Conservation (phyloP, 139 green algal genomes). For the Pseudopediastrum boryanum region DNA sequence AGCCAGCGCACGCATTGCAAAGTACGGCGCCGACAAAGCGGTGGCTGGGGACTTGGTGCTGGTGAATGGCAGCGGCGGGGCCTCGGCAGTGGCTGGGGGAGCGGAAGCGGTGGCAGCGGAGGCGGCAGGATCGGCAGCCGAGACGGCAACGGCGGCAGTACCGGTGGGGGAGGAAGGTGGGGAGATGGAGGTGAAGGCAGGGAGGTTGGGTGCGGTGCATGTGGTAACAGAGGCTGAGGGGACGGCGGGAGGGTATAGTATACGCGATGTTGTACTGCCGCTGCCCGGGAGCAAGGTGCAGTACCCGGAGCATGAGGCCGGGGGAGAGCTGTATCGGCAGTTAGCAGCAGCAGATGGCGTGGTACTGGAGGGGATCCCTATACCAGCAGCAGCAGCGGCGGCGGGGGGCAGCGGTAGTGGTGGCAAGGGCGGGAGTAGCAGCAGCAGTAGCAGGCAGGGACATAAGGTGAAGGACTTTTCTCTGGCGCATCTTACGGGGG, state of each 20-base stretch:
- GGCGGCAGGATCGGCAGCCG: slow-evolving; percentile 16
- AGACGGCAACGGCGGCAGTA: background rate
- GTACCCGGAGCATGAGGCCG: slow-evolving; percentile 50
- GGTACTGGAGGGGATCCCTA: slow-evolving; percentile 26
- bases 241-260: slow-evolving; percentile 46
- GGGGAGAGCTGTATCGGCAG: slow-evolving; percentile 50
- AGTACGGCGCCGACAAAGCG: slow-evolving; percentile 53
- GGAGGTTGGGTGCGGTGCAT: slow-evolving; percentile 54
- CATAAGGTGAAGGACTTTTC: slow-evolving; percentile 53
- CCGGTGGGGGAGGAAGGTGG: background rate
- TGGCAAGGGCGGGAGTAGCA: slow-evolving; percentile 1
- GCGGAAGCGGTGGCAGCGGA: slow-evolving; percentile 18
- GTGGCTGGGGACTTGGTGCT: slow-evolving; percentile 83
- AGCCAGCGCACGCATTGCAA: slow-evolving; percentile 61
- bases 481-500: slow-evolving; percentile 58
- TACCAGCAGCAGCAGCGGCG: background rate
- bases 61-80: slow-evolving; percentile 15
- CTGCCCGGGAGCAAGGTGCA: slow-evolving; percentile 67
- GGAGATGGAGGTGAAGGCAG: background rate
- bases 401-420: background rate
- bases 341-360: slow-evolving; percentile 46
- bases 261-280: slow-evolving; percentile 89
- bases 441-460: background rate
- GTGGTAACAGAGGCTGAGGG: slow-evolving; percentile 83
- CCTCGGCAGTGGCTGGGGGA: slow-evolving; percentile 2